A percentile compares a stretch with the other conserved stretches of the same genome.
phyloP scores from a whole-genome alignment of 345 rosid species.

The Hypericum perforatum region DNA sequence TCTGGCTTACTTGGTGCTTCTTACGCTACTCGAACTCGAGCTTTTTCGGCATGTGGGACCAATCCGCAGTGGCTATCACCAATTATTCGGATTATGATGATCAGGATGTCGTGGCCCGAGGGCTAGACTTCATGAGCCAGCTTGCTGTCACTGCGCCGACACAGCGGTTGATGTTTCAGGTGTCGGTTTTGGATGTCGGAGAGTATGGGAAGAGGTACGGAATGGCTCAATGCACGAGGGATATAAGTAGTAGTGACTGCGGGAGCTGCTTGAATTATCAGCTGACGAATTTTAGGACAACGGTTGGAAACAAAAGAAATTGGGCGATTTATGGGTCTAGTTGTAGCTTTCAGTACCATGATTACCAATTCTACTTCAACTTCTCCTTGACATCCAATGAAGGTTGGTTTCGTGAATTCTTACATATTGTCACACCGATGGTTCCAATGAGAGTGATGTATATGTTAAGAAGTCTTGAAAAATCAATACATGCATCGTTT shows the following conservation, averaged over 20 bases:
- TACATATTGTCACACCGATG: not conserved
- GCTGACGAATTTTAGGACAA: slow-evolving; percentile 20
- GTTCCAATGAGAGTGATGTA: not conserved
- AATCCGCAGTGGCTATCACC: slow-evolving; percentile 16
- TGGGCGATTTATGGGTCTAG: slow-evolving; percentile 43
- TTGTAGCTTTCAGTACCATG: slow-evolving; percentile 40
- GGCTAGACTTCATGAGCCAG: slow-evolving; percentile 22
- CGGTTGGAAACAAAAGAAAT: slow-evolving; percentile 27
- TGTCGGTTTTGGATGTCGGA: slow-evolving; percentile 25
- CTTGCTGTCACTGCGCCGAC: slow-evolving; percentile 22
- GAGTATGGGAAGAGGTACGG: slow-evolving; percentile 31
- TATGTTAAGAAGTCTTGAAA: no score
- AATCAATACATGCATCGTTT: no score
- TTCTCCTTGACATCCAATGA: slow-evolving; percentile 14
- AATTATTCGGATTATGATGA: slow-evolving; percentile 29
- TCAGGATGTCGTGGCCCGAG: slow-evolving; percentile 20
- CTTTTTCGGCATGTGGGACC: slow-evolving; percentile 27
- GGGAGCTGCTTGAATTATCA: slow-evolving; percentile 22
- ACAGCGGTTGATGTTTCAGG: slow-evolving; percentile 23
- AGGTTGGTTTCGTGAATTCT: slow-evolving; percentile 15
- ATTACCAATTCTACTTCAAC: slow-evolving; percentile 30
- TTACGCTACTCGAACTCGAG: slow-evolving; percentile 22
- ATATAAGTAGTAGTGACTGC: slow-evolving; percentile 23
- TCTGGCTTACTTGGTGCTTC: slow-evolving; percentile 33
- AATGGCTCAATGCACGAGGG: slow-evolving; percentile 38